Conservation (phyloP, 768 basidiomycete genomes). For the Austroboletus eburneus region DNA sequence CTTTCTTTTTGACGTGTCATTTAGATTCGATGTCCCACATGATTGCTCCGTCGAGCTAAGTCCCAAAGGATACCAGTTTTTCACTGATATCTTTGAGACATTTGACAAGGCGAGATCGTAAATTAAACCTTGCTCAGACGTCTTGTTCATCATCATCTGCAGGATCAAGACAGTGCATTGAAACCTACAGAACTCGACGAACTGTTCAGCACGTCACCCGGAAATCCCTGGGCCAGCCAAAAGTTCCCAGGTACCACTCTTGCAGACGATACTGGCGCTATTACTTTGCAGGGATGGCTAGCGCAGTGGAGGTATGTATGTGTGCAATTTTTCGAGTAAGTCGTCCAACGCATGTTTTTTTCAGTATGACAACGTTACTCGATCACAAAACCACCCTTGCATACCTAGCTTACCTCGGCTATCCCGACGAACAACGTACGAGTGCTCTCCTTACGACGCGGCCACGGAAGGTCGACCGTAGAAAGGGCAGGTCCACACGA, state of each 20-base stretch:
- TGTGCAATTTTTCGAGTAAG: conserved; percentile 1
- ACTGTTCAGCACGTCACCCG: conserved; percentile 90
- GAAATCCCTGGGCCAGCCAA: conserved; percentile 93
- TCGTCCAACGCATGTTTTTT: neutral
- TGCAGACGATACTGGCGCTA: conserved; percentile 80
- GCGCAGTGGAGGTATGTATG: conserved; percentile 92
- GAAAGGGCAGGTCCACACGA: conserved; percentile 81
- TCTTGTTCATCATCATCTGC: conserved; percentile 5
- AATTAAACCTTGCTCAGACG: neutral
- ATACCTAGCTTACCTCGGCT: conserved; percentile 94
- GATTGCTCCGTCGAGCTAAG: conserved; percentile 96
- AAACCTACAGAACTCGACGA: conserved; percentile 79
- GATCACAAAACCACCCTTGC: conserved; percentile 88
- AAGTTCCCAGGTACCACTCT: conserved; percentile 90
- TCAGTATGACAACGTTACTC: conserved; percentile 95
- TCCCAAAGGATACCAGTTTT: conserved; percentile 93
- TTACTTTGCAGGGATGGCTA: conserved; percentile 97
- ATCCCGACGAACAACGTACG: conserved; percentile 75
- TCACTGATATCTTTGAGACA: conserved; percentile 93
- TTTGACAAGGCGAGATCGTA: conserved; percentile 73
- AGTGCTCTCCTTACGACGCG: conserved; percentile 81
- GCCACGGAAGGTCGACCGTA: conserved; percentile 78
- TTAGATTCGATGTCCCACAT: conserved; percentile 85
- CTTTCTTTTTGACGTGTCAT: conserved; percentile 11
- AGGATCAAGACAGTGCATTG: conserved; percentile 96